A percentile compares a stretch with the other conserved stretches of the same genome.
Evolutionary conservation across 805 yeast species (phyloP).

Genomic region (Lachancea quebecensis): DNA sequence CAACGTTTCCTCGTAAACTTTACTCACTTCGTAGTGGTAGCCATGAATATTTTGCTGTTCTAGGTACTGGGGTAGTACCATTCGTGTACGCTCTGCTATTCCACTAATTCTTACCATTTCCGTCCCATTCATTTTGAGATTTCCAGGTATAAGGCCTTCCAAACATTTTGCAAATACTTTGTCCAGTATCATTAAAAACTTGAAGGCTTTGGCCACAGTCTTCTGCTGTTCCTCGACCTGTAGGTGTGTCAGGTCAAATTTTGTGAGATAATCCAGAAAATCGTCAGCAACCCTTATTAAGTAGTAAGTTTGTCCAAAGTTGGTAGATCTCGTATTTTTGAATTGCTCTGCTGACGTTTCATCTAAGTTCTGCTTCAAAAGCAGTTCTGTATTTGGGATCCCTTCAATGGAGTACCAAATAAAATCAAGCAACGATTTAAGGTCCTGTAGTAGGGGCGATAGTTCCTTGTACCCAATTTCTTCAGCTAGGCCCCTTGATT

Average conservation of each 20-base stretch:
- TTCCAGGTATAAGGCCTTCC: slow-evolving; percentile 32
- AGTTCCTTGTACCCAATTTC: slow-evolving; percentile 28
- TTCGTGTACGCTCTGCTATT: slow-evolving; percentile 46
- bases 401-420: slow-evolving; percentile 55
- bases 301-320: slow-evolving; percentile 58
- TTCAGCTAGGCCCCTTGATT: slow-evolving; percentile 34
- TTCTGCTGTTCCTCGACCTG: slow-evolving; percentile 19
- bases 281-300: slow-evolving; percentile 60
- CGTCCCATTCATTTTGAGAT: slow-evolving; percentile 37
- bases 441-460: slow-evolving; percentile 37
- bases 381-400: slow-evolving; percentile 25
- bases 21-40: slow-evolving; percentile 39
- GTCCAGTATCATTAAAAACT: slow-evolving; percentile 36
- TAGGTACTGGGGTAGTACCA: slow-evolving; percentile 34
- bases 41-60: slow-evolving; percentile 34
- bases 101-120: slow-evolving; percentile 46
- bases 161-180: slow-evolving; percentile 35
- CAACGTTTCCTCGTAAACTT: slow-evolving; percentile 38
- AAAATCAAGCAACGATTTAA: slow-evolving; percentile 44
- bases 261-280: slow-evolving; percentile 51
- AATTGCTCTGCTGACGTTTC: slow-evolving; percentile 9
- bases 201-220: slow-evolving; percentile 34
- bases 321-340: slow-evolving; percentile 17
- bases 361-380: slow-evolving; percentile 12
- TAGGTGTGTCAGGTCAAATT: slow-evolving; percentile 28